These are phyloP conservation scores for Podospora pseudocomata DNA, from an alignment of 495 filamentous ascomycete genomes.

Conservation along the genomic window DNA sequence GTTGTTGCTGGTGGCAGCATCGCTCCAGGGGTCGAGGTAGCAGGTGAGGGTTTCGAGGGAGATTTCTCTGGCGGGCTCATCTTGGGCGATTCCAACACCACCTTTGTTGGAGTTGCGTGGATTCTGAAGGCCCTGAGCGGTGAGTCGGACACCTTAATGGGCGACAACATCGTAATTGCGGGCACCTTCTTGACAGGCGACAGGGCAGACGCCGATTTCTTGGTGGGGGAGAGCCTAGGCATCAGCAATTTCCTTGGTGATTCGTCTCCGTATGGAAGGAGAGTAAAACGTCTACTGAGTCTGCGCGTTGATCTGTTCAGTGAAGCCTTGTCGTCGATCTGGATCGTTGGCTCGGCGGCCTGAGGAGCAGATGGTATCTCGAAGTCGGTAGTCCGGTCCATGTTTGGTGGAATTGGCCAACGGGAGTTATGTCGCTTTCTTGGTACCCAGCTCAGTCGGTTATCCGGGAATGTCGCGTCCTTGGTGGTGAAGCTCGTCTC, in stretches of 20 bases:
- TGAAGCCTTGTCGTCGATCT: constrained; percentile 25
- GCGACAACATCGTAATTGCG: constrained; percentile 12
- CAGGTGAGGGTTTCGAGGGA: constrained; percentile 23
- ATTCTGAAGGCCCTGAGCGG: constrained; percentile 26
- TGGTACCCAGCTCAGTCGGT: constrained; percentile 25
- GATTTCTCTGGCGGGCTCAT: constrained; percentile 16
- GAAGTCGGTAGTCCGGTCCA: constrained; percentile 26
- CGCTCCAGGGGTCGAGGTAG: background rate
- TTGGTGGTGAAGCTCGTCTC: constrained; percentile 1
- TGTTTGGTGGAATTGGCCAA: constrained; percentile 29
- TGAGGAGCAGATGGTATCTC: constrained; percentile 14
- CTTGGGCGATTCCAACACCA: constrained; percentile 29
- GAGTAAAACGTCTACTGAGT: constrained; percentile 30
- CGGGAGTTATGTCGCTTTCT: constrained; percentile 36
- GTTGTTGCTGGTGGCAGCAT: background rate
- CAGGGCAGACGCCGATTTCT: constrained; percentile 11
- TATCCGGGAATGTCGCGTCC: constrained; percentile 25
- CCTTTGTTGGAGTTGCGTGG: constrained; percentile 28
- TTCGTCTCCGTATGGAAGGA: constrained; percentile 20
- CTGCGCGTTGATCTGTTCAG: constrained; percentile 25
- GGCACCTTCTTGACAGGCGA: constrained; percentile 26
- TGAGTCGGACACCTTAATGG: constrained; percentile 29
- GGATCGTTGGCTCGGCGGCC: constrained; percentile 16
- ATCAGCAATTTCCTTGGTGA: constrained; percentile 24
- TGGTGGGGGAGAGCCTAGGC: constrained; percentile 21